Percentiles rank a stretch among this genome's conserved stretches.
phyloP scores from a whole-genome alignment of 2,329 filamentous ascomycete genomes.

The Passalora sequoiae region DNA sequence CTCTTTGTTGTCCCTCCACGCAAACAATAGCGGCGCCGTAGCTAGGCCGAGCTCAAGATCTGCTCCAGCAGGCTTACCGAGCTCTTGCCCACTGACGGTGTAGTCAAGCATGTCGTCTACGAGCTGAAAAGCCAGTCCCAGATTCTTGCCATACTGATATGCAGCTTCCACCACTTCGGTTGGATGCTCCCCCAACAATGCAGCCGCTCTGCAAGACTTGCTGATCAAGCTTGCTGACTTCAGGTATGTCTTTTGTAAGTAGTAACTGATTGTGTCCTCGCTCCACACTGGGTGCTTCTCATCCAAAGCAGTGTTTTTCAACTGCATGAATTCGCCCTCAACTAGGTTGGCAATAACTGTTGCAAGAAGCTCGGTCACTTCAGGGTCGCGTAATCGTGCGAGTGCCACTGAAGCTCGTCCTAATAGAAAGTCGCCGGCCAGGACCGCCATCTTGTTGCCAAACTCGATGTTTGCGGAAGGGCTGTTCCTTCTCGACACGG shows the following conservation, averaged over 20 bases:
- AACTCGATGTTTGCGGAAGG: constrained; percentile 92
- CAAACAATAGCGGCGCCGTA: constrained; percentile 89
- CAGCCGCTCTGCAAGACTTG: constrained; percentile 88
- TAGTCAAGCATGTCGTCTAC: constrained; percentile 99
- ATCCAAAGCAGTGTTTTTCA: constrained; percentile 90
- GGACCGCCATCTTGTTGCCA: constrained; percentile 97
- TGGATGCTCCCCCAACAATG: constrained; percentile 73
- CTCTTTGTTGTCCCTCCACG: constrained; percentile 75
- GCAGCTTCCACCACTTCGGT: constrained; percentile 80
- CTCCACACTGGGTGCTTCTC: constrained; percentile 80
- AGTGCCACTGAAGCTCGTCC: constrained; percentile 90
- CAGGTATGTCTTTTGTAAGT: constrained; percentile 95
- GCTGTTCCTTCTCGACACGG: constrained; percentile 72
- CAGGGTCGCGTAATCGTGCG: constrained; percentile 81
- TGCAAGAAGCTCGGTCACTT: constrained; percentile 89
- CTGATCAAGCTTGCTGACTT: constrained; percentile 95
- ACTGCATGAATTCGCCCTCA: constrained; percentile 98
- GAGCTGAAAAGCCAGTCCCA: constrained; percentile 92
- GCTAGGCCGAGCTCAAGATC: constrained; percentile 90
- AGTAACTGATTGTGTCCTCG: constrained; percentile 85
- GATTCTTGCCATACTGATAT: constrained; percentile 86
- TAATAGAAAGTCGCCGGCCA: constrained; percentile 94
- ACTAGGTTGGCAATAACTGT: constrained; percentile 97
- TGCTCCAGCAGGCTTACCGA: constrained; percentile 92
- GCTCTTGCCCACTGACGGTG: constrained; percentile 73